A percentile compares a stretch with the other conserved stretches of the same genome.
These are phyloP conservation scores for Agarophyton chilense DNA, from an alignment of 23 red algal species.

Conservation along the genomic window DNA sequence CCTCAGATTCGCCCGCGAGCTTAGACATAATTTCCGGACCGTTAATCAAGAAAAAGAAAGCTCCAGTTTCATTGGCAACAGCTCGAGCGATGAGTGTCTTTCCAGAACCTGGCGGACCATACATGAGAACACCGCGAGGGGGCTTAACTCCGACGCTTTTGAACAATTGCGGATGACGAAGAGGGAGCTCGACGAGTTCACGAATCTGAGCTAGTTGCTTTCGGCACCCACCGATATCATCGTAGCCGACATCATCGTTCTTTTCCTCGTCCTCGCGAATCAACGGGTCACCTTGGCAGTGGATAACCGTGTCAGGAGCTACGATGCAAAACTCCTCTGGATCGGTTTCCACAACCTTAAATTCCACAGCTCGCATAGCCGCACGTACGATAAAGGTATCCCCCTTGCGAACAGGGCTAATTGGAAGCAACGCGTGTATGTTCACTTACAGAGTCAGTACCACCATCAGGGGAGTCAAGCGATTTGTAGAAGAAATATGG, in stretches of 20 bases:
- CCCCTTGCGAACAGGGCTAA: conserved; percentile 93
- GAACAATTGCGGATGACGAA: conserved; percentile 98
- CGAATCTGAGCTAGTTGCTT: conserved; percentile 99
- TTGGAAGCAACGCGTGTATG: no score
- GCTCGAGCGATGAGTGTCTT: conserved; percentile 99
- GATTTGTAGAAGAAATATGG: not conserved
- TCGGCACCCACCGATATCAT: conserved; percentile 98
- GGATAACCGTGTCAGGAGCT: conserved; percentile 98
- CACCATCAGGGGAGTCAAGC: not conserved
- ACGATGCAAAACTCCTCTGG: conserved; percentile 99
- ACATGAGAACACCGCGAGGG: conserved; percentile 96
- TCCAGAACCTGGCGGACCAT: conserved; percentile 95
- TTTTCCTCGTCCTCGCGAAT: conserved; percentile 98
- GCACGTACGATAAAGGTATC: conserved; percentile 97
- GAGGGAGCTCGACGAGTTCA: conserved; percentile 98
- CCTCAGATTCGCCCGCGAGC: conserved; percentile 96
- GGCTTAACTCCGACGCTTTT: conserved; percentile 99
- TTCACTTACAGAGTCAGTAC: no score
- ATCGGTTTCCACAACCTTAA: conserved; percentile 99
- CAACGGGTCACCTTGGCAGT: conserved; percentile 98
- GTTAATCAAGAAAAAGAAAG: conserved; percentile 99
- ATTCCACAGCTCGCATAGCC: conserved; percentile 97
- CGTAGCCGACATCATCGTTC: conserved; percentile 98
- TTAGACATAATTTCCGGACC: conserved; percentile 99
- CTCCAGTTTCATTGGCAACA: conserved; percentile 99